These are phyloP conservation scores for Hippophae gyantsensis DNA, from an alignment of 306 rosid species.

Conservation along the genomic window DNA sequence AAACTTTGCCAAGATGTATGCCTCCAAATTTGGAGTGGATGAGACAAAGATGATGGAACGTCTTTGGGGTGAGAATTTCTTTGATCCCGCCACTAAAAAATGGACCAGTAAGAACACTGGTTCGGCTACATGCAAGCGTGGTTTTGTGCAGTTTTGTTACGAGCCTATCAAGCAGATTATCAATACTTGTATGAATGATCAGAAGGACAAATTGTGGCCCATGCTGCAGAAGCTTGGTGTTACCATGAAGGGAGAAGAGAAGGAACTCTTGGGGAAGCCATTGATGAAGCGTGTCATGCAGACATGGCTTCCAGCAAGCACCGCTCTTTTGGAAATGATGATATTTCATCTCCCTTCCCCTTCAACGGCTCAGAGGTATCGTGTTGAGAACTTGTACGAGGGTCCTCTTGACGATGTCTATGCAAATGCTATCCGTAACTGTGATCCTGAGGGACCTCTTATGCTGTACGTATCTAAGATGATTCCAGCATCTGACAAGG, in stretches of 20 bases:
- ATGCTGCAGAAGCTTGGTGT: slow-evolving; percentile 67
- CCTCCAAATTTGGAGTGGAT: slow-evolving; percentile 84
- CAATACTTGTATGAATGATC: slow-evolving; percentile 74
- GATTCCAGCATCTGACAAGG: slow-evolving; percentile 97
- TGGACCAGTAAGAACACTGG: slow-evolving; percentile 51
- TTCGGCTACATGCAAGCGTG: slow-evolving; percentile 37
- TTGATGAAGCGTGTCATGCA: slow-evolving; percentile 97
- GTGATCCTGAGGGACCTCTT: slow-evolving; percentile 89
- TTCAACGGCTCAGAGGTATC: slow-evolving; percentile 62
- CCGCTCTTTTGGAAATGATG: slow-evolving; percentile 83
- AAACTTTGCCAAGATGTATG: slow-evolving; percentile 87
- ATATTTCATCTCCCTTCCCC: slow-evolving; percentile 88
- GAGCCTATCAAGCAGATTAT: slow-evolving; percentile 90
- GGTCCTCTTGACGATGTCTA: slow-evolving; percentile 85
- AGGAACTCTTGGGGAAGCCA: slow-evolving; percentile 69
- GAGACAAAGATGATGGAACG: slow-evolving; percentile 61
- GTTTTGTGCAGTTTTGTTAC: slow-evolving; percentile 82
- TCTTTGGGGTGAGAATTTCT: slow-evolving; percentile 47
- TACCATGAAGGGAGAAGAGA: slow-evolving; percentile 69
- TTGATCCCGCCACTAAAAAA: slow-evolving; percentile 53
- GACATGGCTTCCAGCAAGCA: slow-evolving; percentile 89
- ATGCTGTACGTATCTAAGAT: slow-evolving; percentile 94
- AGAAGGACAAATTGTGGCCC: slow-evolving; percentile 99
- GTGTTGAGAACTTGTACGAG: slow-evolving; percentile 92
- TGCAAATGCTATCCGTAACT: slow-evolving; percentile 65